phyloP scores from a whole-genome alignment of 2,329 filamentous ascomycete genomes.

The Talaromyces sp. region DNA sequence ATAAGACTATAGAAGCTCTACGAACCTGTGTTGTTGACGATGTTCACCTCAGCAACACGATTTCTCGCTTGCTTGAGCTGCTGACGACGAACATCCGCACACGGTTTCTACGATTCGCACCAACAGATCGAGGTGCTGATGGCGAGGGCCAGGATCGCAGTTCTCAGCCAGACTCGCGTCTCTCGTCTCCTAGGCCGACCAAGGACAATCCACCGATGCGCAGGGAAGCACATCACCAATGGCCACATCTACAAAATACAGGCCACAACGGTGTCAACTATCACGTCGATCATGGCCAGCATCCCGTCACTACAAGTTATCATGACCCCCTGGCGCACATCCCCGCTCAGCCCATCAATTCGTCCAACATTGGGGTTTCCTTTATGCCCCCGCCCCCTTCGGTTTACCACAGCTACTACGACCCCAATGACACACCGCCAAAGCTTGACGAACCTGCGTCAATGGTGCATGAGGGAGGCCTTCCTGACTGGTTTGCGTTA shows the following conservation, averaged over 20 bases:
- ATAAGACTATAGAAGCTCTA: constrained; percentile 54
- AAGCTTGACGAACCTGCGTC: constrained; percentile 15
- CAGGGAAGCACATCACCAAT: constrained; percentile 14
- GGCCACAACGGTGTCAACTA: constrained; percentile 1
- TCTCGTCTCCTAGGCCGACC: constrained; percentile 29
- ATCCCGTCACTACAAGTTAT: constrained; percentile 8
- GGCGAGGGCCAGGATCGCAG: constrained; percentile 32
- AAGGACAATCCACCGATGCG: constrained; percentile 19
- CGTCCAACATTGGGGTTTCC: constrained; percentile 39
- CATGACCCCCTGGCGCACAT: constrained; percentile 40
- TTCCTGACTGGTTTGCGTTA: constrained; percentile 57
- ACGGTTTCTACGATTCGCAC: constrained; percentile 53
- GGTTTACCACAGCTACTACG: constrained; percentile 41
- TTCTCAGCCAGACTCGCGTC: constrained; percentile 28
- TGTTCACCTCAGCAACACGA: constrained; percentile 58
- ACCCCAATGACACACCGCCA: constrained; percentile 28
- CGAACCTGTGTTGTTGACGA: constrained; percentile 60
- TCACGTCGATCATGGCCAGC: constrained; percentile 9
- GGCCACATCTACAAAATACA: constrained; percentile 6
- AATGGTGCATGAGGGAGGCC: constrained; percentile 17
- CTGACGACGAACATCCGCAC: constrained; percentile 55
- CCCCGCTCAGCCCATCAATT: constrained; percentile 40
- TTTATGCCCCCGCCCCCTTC: constrained; percentile 44
- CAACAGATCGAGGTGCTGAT: constrained; percentile 43
- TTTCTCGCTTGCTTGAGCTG: constrained; percentile 56